Base-by-base conservation (phyloP, 345 rosid species). In the Balakata baccata region DNA sequence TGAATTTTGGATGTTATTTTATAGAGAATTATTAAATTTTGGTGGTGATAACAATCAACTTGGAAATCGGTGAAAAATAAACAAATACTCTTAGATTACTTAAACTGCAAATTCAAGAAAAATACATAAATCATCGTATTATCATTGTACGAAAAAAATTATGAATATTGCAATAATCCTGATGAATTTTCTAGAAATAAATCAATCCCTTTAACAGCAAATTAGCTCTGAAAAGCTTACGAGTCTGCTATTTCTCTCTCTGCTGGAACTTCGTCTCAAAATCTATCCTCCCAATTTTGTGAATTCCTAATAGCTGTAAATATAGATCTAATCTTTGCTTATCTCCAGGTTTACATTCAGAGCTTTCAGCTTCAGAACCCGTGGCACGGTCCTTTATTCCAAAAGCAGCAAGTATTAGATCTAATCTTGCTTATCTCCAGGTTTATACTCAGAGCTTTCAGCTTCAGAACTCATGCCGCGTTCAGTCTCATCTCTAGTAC, bases 371-470 rank as follows among this genome's bases (percentile, higher is more conserved):
- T 75, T 77, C 68, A 62, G 88, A 74, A 81, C 81, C 72, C 37
- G 75, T 69, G 43, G 67, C 81, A 51, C 70, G 81, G 52, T 76
- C 88, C 34, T 29, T 29, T 2, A 29, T 1, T 1, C 2, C 34
- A 2, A 29, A 29, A 29, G 34, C 34, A 29, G 34, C 34, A 29
- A 29, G 34, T 29, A 53, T 16, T 16, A 6, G 7, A 50, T 41
- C 68, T 75, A 93, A 65, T 93, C 98, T 82, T 93, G 90, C 81
- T 91, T 93, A 78, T 89, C 78, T 49, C 84, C 85, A 5, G 84
- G 73, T 78, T 39, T 77, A 64, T 81, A 82, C 50, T 83, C 88
- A 10, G 75, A 65, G 16, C 75, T 79, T 78, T 83, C 86, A 73
- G 76, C 80, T 75, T 77, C 68, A 62, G 88, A 74, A 81, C 81